Evolutionary conservation across 2,329 filamentous ascomycete genomes (phyloP).

Genomic region (Fusarium brevicatenulatum): DNA sequence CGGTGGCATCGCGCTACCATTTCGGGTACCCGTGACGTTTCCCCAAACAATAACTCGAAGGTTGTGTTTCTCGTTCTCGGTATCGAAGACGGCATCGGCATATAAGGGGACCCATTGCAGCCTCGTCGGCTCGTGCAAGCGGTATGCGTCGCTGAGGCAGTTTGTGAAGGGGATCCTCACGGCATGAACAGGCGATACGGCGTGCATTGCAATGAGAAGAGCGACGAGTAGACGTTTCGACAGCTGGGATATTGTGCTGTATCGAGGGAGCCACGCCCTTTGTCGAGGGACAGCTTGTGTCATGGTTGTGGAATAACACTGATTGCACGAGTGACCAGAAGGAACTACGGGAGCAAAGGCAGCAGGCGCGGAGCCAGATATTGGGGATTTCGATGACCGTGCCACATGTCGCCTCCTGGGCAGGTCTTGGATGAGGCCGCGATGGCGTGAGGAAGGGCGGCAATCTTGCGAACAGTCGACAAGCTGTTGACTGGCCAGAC

Average conservation of each 20-base stretch:
- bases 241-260: constrained; percentile 26
- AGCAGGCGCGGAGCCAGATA: constrained; percentile 34
- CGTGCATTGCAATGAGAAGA: constrained; percentile 52
- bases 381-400: constrained; percentile 25
- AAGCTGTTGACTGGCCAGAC: constrained; percentile 36
- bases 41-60: constrained; percentile 87
- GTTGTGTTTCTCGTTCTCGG: constrained; percentile 66
- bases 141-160: constrained; percentile 74
- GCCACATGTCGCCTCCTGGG: constrained; percentile 38
- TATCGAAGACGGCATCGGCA: constrained; percentile 79
- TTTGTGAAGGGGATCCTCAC: constrained; percentile 84
- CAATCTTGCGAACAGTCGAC: constrained; percentile 33
- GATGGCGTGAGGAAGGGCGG: constrained; percentile 24
- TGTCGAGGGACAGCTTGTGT: constrained; percentile 9
- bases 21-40: constrained; percentile 83
- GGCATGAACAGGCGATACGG: constrained; percentile 61
- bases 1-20: constrained; percentile 66
- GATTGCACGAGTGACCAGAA: constrained; percentile 11
- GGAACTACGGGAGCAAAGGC: constrained; percentile 29
- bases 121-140: constrained; percentile 63
- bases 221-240: constrained; percentile 47
- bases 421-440: constrained; percentile 22
- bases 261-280: constrained; percentile 32
- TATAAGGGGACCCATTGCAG: constrained; percentile 84
- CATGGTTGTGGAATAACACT: constrained; percentile 31